Evolutionary conservation across 495 filamentous ascomycete genomes (phyloP).

Genomic region (Lasiosphaeria hispida): DNA sequence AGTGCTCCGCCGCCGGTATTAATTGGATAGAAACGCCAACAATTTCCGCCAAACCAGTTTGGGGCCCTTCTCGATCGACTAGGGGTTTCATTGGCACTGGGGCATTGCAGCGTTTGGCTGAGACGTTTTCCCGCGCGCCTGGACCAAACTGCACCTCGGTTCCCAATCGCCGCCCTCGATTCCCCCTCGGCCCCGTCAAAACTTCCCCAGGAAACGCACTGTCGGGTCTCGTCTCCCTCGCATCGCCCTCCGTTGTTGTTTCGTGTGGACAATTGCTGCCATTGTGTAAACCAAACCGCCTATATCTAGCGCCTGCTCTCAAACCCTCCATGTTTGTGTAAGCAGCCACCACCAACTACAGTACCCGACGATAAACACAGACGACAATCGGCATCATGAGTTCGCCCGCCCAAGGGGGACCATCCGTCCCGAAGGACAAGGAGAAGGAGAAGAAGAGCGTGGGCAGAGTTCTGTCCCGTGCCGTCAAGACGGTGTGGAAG

Average conservation of each 20-base stretch:
- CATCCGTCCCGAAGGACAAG: constrained; percentile 35
- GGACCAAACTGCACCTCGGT: not conserved
- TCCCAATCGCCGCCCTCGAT: constrained; percentile 15
- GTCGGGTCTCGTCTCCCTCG: constrained; percentile 3
- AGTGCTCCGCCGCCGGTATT: no score
- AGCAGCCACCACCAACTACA: not conserved
- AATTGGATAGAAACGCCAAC: not conserved
- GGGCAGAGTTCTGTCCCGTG: constrained; percentile 59
- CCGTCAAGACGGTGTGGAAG: constrained; percentile 63
- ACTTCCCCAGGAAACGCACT: constrained; percentile 14
- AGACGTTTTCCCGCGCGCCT: constrained; percentile 22
- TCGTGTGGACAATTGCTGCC: no score
- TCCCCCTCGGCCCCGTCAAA: constrained; percentile 8
- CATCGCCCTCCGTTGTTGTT: not conserved
- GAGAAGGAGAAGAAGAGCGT: constrained; percentile 59
- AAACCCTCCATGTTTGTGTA: not conserved
- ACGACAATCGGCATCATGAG: constrained; percentile 37
- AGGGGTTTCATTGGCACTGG: constrained; percentile 8
- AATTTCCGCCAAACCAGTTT: not conserved
- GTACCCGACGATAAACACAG: constrained; percentile 8
- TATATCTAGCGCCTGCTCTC: not conserved
- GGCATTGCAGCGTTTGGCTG: constrained; percentile 12
- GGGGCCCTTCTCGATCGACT: not conserved
- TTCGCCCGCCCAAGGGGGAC: constrained; percentile 37
- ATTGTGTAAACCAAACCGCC: not conserved